Evolutionary conservation across 306 rosid species (phyloP).

Genomic region (Cicer arietinum): DNA sequence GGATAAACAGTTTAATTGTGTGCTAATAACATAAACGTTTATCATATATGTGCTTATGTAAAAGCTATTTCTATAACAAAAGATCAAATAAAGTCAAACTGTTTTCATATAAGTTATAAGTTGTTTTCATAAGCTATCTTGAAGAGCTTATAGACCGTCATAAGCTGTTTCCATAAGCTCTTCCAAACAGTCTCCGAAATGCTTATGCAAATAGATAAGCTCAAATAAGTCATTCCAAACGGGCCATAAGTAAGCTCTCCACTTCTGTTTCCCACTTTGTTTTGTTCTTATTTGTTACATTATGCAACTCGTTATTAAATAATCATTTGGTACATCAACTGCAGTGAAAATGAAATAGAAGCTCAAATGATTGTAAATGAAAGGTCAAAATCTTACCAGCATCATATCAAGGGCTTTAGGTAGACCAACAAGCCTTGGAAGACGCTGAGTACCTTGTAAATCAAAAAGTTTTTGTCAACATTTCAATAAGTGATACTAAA

Average conservation of each 20-base stretch:
- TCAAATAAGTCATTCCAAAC: too few relatives aligned
- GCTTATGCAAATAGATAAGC: too few relatives aligned
- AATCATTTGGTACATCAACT: slow-evolving; percentile 9
- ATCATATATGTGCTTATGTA: too few relatives aligned
- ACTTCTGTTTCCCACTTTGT: slow-evolving; percentile 21
- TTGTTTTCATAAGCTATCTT: too few relatives aligned
- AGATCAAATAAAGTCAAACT: too few relatives aligned
- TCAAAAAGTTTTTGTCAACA: slow-evolving; percentile 42
- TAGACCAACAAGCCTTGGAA: slow-evolving; percentile 93
- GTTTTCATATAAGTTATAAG: too few relatives aligned
- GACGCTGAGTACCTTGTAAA: slow-evolving; percentile 90
- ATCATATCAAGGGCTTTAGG: slow-evolving; percentile 87
- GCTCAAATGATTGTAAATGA: slow-evolving; percentile 10
- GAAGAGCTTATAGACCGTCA: too few relatives aligned
- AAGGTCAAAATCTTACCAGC: slow-evolving; percentile 63
- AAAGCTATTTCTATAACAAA: too few relatives aligned
- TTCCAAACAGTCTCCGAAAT: too few relatives aligned
- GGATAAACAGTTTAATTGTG: too few relatives aligned
- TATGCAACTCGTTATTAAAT: background rate
- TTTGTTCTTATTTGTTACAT: slow-evolving; percentile 6
- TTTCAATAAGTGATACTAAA: slow-evolving; percentile 30
- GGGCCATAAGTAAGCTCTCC: background rate
- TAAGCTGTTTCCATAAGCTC: too few relatives aligned
- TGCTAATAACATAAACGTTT: too few relatives aligned
- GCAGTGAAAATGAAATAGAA: slow-evolving; percentile 24